These are phyloP conservation scores for Fusarium protoensiforme DNA, from an alignment of 2,329 filamentous ascomycete genomes.

Conservation along the genomic window DNA sequence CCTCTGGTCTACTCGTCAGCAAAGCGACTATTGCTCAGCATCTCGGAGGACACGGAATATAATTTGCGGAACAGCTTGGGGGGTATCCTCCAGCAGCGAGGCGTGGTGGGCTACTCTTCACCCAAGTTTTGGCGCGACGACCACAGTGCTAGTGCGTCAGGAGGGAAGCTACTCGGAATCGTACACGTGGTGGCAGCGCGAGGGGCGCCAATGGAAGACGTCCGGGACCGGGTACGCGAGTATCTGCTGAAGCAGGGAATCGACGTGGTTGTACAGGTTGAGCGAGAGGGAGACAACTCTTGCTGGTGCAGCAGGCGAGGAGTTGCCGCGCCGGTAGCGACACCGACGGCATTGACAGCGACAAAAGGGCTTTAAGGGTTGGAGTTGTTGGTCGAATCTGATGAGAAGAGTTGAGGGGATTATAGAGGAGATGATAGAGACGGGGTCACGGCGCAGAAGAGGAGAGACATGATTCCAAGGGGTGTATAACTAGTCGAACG, in stretches of 20 bases:
- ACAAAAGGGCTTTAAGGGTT: constrained; percentile 48
- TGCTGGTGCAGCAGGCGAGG: constrained; percentile 66
- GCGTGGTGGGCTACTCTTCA: constrained; percentile 86
- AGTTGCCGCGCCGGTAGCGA: constrained; percentile 39
- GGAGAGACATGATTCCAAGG: background rate
- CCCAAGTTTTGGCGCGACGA: constrained; percentile 96
- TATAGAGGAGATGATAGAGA: constrained; percentile 20
- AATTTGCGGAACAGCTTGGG: constrained; percentile 86
- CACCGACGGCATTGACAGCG: constrained; percentile 45
- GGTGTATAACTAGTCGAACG: constrained; percentile 11
- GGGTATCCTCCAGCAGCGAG: constrained; percentile 82
- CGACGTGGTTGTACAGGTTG: constrained; percentile 88
- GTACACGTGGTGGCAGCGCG: constrained; percentile 86
- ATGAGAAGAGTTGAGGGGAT: constrained; percentile 9
- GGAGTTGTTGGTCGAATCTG: constrained; percentile 1
- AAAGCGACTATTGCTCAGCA: constrained; percentile 82
- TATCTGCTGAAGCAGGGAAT: constrained; percentile 79
- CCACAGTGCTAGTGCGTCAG: constrained; percentile 55
- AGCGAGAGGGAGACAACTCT: constrained; percentile 78
- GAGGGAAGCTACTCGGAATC: constrained; percentile 76
- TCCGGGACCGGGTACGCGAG: constrained; percentile 78
- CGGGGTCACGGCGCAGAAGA: constrained; percentile 8
- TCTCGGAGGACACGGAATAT: constrained; percentile 89
- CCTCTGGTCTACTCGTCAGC: constrained; percentile 89
- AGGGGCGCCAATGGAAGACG: constrained; percentile 81